A percentile compares a stretch with the other conserved stretches of the same genome.
Conservation (phyloP, 1,139 yeast genomes). For the Suhomyces maxii region DNA sequence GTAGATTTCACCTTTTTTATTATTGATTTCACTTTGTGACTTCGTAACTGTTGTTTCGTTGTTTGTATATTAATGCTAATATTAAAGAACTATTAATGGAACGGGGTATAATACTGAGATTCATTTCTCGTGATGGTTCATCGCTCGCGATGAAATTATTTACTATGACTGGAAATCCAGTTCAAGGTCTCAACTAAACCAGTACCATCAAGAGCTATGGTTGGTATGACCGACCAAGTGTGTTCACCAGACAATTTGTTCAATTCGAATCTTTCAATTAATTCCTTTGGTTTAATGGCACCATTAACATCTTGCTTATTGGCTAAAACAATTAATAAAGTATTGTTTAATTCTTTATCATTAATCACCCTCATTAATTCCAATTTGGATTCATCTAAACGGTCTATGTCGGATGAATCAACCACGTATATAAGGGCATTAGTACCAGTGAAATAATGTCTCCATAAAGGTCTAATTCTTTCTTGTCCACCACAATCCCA, state of each 20-base stretch:
- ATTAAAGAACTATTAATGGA: neutral
- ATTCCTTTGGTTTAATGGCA: slow-evolving; percentile 63
- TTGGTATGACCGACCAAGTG: slow-evolving; percentile 75
- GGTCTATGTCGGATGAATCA: slow-evolving; percentile 71
- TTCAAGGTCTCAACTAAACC: slow-evolving; percentile 73
- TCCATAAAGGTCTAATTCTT: slow-evolving; percentile 86
- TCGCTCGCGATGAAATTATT: slow-evolving; percentile 20
- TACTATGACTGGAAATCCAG: slow-evolving; percentile 68
- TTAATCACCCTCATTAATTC: slow-evolving; percentile 76
- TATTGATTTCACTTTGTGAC: too few relatives aligned
- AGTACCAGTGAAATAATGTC: slow-evolving; percentile 92
- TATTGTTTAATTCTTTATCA: slow-evolving; percentile 79
- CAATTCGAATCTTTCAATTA: slow-evolving; percentile 59
- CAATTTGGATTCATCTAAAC: slow-evolving; percentile 76
- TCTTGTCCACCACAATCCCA: slow-evolving; percentile 99
- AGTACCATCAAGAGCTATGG: slow-evolving; percentile 73
- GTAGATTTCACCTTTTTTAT: too few relatives aligned
- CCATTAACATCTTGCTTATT: slow-evolving; percentile 82
- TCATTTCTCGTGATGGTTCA: neutral
- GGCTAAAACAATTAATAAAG: slow-evolving; percentile 80
- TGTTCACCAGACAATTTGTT: slow-evolving; percentile 55
- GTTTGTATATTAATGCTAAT: neutral
- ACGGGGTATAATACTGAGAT: neutral
- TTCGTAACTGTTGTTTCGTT: neutral
- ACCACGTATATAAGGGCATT: slow-evolving; percentile 92